Base-by-base conservation (phyloP, 805 yeast species). In the Wickerhamomyces sydowiorum region DNA sequence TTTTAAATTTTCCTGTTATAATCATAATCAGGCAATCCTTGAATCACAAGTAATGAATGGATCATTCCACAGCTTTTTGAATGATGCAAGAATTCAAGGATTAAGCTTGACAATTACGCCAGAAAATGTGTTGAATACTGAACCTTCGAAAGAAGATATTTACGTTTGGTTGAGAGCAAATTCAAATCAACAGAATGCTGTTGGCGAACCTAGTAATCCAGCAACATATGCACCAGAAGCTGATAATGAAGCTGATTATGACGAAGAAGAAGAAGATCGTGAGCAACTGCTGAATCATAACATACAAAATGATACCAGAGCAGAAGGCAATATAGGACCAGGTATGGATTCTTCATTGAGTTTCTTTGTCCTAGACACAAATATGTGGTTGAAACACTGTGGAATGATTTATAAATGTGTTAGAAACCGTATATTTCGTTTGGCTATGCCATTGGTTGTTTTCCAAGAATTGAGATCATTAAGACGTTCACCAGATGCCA, bases 321-420 rank as follows among this genome's bases (percentile, higher is more conserved):
- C 38, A 18, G 24, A 3, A 10, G 84, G 84, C 8, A 69, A 78
- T 53, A 59, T 79, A 29, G 80, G 82, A 5, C 74, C 72, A 37
- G 61, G 70, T 33, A 77, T 80, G 71, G 85, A 80, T 56, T 71
- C 76, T 12, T 57, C 71, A 15, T 54, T 76, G 19, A 79, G 86
- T 0, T 71, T 70, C 51, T 70, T 83, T 41, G 75, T 86, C 1
- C 65, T 85, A 43, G 95, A 85, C 60, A 84, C 93, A 2, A 84
- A 86, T 49, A 77, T 83, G 43, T 85, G 91, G 90, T 64, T 85
- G 48, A 82, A 84, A 52, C 90, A 83, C 54, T 83, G 89, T 58
- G 95, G 91, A 2, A 72, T 82, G 46, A 68, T 85, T 18, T 85
- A 72, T 63, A 85, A 85, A 57, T 77, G 86, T 51, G 73, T 82